These are phyloP conservation scores for Leccinellum luteum DNA, from an alignment of 768 basidiomycete genomes.

Conservation along the genomic window DNA sequence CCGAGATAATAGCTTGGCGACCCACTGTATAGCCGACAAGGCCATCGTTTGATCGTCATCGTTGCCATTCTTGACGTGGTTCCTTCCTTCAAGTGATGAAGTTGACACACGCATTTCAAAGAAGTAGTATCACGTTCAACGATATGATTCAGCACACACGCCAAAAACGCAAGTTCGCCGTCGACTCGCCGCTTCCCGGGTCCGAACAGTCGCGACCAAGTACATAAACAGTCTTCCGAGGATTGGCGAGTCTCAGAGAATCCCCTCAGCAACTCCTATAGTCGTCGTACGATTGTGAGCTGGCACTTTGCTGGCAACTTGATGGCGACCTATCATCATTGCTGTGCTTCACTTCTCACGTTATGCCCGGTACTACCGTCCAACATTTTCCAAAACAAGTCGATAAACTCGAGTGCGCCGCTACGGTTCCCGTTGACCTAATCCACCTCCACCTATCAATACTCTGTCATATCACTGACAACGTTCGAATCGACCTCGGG, in stretches of 20 bases:
- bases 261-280: too few species aligned
- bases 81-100: not conserved
- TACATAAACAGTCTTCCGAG: not conserved
- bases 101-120: not conserved
- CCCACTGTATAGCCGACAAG: not conserved
- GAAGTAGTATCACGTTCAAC: not conserved
- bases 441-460: not conserved
- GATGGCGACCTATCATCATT: too few species aligned
- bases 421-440: too few species aligned
- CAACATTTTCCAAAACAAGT: too few species aligned
- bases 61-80: not conserved
- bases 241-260: too few species aligned
- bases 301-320: too few species aligned
- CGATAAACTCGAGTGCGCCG: too few species aligned
- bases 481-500: not conserved
- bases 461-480: not conserved
- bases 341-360: not conserved
- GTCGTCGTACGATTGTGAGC: too few species aligned
- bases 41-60: not conserved
- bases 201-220: too few species aligned
- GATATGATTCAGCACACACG: slow-evolving; percentile 2
- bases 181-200: not conserved
- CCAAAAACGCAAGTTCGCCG: not conserved
- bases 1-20: not conserved
- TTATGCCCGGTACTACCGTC: too few species aligned